Conservation (phyloP, 192 early-diverging fungal species). For the Gryganskiella cystojenkinii region DNA sequence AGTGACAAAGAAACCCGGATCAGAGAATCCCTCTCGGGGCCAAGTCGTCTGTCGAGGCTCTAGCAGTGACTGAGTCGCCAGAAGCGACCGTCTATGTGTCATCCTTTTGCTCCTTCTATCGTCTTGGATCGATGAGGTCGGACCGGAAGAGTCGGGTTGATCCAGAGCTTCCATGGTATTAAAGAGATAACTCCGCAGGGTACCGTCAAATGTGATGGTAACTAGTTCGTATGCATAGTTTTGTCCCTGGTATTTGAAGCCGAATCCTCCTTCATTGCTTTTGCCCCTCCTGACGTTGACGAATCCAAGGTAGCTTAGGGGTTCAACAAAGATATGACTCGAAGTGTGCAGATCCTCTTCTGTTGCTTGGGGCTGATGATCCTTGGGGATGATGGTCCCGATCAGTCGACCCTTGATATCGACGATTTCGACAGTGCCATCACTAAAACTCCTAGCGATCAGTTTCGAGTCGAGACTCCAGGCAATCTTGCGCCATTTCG, state of each 20-base stretch:
- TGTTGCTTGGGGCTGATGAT: slow-evolving; percentile 12
- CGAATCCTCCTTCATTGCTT: background rate
- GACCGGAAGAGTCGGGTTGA: background rate
- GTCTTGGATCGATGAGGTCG: slow-evolving; percentile 14
- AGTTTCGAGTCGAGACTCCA: slow-evolving; percentile 58
- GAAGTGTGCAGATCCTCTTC: background rate
- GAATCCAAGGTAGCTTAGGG: slow-evolving; percentile 55
- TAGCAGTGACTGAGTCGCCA: slow-evolving; percentile 40
- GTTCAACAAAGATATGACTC: slow-evolving; percentile 50
- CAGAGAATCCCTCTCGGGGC: slow-evolving; percentile 57
- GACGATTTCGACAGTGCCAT: slow-evolving; percentile 57
- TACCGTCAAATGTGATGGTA: slow-evolving; percentile 62
- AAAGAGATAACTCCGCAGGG: slow-evolving; percentile 64
- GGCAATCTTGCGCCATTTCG: slow-evolving; percentile 55
- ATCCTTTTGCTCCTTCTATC: slow-evolving; percentile 2
- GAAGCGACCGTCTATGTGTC: slow-evolving; percentile 20
- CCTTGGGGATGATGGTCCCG: slow-evolving; percentile 41
- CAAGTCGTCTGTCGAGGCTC: slow-evolving; percentile 31
- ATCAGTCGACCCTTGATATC: slow-evolving; percentile 46
- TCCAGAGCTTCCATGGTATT: slow-evolving; percentile 53
- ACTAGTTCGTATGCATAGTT: slow-evolving; percentile 64
- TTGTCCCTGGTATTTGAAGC: slow-evolving; percentile 50
- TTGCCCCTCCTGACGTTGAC: slow-evolving; percentile 21
- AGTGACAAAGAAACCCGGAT: slow-evolving; percentile 56
- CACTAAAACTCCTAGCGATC: slow-evolving; percentile 51